Base-by-base conservation (phyloP, 1,139 yeast genomes). In the Hyphopichia fennica region DNA sequence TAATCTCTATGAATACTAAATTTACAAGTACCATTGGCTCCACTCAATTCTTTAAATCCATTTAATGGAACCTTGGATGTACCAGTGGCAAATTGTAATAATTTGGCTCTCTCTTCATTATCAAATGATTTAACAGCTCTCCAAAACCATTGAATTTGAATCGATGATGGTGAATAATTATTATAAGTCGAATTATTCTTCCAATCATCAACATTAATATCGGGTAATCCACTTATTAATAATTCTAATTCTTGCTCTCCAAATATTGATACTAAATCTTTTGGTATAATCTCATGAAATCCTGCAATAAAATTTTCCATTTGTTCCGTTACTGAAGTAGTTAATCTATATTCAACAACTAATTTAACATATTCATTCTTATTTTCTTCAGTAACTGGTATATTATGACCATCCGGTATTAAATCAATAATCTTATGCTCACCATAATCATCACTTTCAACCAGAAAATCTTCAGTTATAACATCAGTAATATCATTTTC, bases 81-180 rank as follows among this genome's bases (percentile, higher is more conserved):
- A 47, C 99, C 99, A 0, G 99, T 95, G 2, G 96, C 95, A 72
- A 93, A 95, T 59, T 95, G 99, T 45, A 95, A 69, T 49, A 95
- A 68, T 58, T 91, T 90, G 16, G 99, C 99, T 42, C 96, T 77
- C 59, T 93, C 98, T 62, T 93, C 99, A 34, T 81, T 81, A 57
- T 90, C 97, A 65, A 93, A 93, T 1, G 97, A 88, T 55, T 90
- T 82, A 14, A 95, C 97, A 1, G 98, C 97, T 59, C 98, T 77
- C 99, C 99, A 95, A 67, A 93, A 95, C 90, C 98, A 93, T 58
- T 87, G 91, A 46, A 95, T 84, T 59, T 91, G 98, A 33, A 87
- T 82, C 3, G 96, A 87, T 1, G 89, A 79, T 2, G 95, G 78
- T 0, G 91, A 80, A 62, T 93, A 95, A 60, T 91, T 93, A 45